These are phyloP conservation scores for Mycena olivaceomarginata DNA, from an alignment of 768 basidiomycete species.

Conservation along the genomic window DNA sequence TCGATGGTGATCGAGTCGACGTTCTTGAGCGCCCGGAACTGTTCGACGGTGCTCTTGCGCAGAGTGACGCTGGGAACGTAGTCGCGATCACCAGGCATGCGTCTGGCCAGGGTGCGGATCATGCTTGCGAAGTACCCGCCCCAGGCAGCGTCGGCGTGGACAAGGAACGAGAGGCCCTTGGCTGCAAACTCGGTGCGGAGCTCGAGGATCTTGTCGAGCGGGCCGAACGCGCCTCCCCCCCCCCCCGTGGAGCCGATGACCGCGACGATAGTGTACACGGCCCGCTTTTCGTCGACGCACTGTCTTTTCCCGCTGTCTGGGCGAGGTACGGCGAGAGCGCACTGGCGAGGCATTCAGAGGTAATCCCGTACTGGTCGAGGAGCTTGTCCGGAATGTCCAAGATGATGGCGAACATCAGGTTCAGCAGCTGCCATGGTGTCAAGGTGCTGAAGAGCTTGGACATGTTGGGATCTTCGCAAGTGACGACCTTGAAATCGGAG, in stretches of 20 bases:
- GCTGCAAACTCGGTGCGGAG: slow-evolving; percentile 53
- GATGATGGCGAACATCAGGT: not conserved
- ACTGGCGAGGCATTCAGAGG: not conserved
- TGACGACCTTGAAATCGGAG: slow-evolving; percentile 51
- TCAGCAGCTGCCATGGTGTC: not conserved
- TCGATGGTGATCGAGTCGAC: slow-evolving; percentile 57
- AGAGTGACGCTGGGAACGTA: not conserved
- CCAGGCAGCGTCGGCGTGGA: slow-evolving; percentile 69
- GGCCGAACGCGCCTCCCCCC: slow-evolving; percentile 66
- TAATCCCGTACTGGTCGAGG: not conserved
- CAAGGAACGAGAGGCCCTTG: slow-evolving; percentile 60
- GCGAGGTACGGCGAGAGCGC: slow-evolving; percentile 56
- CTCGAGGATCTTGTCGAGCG: slow-evolving; percentile 58
- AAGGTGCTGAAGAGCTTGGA: not conserved
- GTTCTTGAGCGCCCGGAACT: slow-evolving; percentile 5
- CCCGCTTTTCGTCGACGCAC: slow-evolving; percentile 51
- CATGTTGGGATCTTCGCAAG: not conserved
- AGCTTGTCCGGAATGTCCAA: not conserved
- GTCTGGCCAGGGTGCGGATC: slow-evolving; percentile 39
- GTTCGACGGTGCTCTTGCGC: not conserved
- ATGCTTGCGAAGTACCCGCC: slow-evolving; percentile 65
- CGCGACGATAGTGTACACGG: slow-evolving; percentile 64
- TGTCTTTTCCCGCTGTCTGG: slow-evolving; percentile 60
- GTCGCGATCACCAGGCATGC: not conserved
- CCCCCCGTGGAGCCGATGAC: slow-evolving; percentile 67